These are phyloP conservation scores for Lepidium didymum DNA, from an alignment of 345 rosid species.

Conservation along the genomic window DNA sequence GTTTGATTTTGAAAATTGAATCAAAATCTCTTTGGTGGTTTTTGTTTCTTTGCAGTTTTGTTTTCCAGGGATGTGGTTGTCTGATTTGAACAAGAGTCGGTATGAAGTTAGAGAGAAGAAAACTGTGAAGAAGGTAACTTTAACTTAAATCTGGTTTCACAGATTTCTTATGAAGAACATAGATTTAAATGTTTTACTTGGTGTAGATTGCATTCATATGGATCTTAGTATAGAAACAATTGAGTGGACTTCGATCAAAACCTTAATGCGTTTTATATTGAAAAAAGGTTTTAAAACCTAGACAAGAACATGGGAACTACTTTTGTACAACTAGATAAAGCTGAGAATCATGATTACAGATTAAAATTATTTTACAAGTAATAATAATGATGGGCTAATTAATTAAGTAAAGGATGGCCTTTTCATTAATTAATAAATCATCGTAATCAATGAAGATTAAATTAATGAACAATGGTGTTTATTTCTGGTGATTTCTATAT, in stretches of 20 bases:
- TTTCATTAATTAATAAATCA: too few species aligned
- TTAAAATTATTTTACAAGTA: neutral
- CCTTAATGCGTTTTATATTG: neutral
- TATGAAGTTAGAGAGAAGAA: slow-evolving; percentile 71
- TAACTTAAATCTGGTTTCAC: neutral
- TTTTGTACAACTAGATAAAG: neutral
- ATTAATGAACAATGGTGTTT: neutral
- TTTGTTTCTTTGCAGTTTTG: slow-evolving; percentile 43
- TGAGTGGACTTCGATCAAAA: neutral
- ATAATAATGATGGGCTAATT: neutral
- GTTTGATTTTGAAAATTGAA: too few species aligned
- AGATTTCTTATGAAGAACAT: neutral
- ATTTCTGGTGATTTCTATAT: neutral
- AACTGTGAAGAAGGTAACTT: slow-evolving; percentile 49
- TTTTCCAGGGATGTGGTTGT: slow-evolving; percentile 61
- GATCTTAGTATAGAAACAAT: neutral
- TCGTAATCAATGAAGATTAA: neutral
- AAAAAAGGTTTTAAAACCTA: neutral
- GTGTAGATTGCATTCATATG: neutral
- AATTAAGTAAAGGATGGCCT: neutral
- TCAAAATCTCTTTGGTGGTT: neutral
- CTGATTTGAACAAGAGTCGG: slow-evolving; percentile 48
- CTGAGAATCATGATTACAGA: neutral
- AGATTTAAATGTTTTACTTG: neutral
- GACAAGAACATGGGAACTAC: slow-evolving; percentile 15